Conservation (phyloP, 805 yeast genomes). For the Yarrowia divulgata region DNA sequence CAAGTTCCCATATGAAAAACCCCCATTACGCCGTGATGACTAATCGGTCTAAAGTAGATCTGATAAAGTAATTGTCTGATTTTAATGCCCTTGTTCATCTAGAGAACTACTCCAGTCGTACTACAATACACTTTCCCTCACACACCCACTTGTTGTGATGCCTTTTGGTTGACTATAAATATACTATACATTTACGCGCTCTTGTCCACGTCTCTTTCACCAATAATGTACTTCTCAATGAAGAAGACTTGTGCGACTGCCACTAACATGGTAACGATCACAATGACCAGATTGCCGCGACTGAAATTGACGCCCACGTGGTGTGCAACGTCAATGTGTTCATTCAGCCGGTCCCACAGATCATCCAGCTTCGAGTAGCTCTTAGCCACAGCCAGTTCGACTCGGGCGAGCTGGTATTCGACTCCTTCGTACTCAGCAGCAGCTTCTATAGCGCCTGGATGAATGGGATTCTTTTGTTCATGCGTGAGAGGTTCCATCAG, state of each 20-base stretch:
- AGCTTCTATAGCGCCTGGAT: background rate
- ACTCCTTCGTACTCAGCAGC: constrained; percentile 5
- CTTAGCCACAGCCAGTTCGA: constrained; percentile 16
- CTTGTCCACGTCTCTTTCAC: constrained; percentile 10
- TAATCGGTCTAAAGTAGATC: too few species aligned
- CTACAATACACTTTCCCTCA: too few species aligned
- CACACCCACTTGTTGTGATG: too few species aligned
- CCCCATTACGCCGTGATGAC: too few species aligned
- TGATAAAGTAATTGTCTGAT: too few species aligned
- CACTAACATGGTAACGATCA: background rate
- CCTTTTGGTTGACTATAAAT: constrained; percentile 3
- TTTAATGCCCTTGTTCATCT: too few species aligned
- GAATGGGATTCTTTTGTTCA: constrained; percentile 11
- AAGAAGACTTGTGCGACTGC: constrained; percentile 1
- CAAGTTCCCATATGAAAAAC: too few species aligned
- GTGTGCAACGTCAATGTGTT: background rate
- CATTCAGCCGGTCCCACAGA: constrained; percentile 13
- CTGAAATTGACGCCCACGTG: background rate
- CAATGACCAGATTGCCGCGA: background rate
- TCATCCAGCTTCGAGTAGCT: constrained; percentile 4
- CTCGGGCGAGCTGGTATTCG: background rate
- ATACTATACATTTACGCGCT: constrained; percentile 26
- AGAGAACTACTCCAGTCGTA: too few species aligned
- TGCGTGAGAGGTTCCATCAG: constrained; percentile 25
- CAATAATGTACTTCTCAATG: background rate